These are phyloP conservation scores for Pachyrhizus erosus DNA, from an alignment of 306 rosid species.

Conservation along the genomic window DNA sequence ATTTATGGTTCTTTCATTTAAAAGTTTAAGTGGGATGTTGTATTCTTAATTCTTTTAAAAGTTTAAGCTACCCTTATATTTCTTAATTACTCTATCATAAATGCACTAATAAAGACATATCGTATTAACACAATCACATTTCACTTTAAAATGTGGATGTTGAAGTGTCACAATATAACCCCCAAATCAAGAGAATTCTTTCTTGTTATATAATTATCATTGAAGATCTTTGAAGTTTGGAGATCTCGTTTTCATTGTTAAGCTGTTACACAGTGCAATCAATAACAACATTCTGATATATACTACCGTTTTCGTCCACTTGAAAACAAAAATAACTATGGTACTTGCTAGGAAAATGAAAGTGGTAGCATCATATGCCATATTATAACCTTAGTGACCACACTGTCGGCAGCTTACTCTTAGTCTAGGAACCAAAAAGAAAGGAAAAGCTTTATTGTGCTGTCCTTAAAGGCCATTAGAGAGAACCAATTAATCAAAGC, in stretches of 20 bases:
- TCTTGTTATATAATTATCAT: background rate
- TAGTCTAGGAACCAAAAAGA: conserved; percentile 33
- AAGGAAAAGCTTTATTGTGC: conserved; percentile 29
- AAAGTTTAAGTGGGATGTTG: background rate
- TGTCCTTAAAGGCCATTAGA: conserved; percentile 38
- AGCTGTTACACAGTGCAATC: background rate
- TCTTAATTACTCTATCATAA: conserved; percentile 1
- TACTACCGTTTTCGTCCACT: background rate
- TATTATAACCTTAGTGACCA: conserved; percentile 13
- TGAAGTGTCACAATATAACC: background rate
- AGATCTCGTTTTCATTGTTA: conserved; percentile 3
- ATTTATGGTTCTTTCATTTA: background rate
- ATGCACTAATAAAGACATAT: background rate
- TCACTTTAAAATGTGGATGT: background rate
- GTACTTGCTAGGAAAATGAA: conserved; percentile 22
- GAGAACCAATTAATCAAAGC: conserved; percentile 37
- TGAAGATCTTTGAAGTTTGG: background rate
- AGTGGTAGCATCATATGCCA: conserved; percentile 25
- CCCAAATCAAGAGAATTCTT: background rate
- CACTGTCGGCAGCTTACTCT: conserved; percentile 44
- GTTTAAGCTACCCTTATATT: background rate
- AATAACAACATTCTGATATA: background rate
- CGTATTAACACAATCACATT: background rate
- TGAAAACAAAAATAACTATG: conserved; percentile 9
- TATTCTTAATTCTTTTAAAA: background rate